Evolutionary conservation across 2,329 filamentous ascomycete genomes (phyloP).

Genomic region (Microascus cirrosus): DNA sequence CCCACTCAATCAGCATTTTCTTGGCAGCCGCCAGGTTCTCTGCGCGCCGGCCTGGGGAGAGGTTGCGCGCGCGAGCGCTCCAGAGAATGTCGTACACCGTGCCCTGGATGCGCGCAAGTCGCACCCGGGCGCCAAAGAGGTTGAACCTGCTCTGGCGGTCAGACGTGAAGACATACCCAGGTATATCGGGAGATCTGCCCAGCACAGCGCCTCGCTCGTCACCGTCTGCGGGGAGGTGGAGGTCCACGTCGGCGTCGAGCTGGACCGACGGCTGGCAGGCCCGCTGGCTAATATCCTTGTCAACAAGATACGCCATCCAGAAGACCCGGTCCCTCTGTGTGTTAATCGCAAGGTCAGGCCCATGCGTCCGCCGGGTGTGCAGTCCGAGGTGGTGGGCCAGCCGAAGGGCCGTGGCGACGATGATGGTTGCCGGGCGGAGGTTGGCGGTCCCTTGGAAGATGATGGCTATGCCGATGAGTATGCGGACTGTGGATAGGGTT

Average conservation of each 20-base stretch:
- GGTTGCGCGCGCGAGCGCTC: neutral
- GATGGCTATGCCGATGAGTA: slow-evolving; percentile 24
- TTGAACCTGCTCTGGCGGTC: slow-evolving; percentile 22
- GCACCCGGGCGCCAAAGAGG: slow-evolving; percentile 25
- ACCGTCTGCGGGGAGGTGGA: slow-evolving; percentile 19
- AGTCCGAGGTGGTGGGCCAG: slow-evolving; percentile 23
- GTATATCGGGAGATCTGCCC: slow-evolving; percentile 12
- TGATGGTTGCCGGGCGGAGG: slow-evolving; percentile 21
- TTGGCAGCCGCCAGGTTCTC: neutral
- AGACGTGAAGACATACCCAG: slow-evolving; percentile 20
- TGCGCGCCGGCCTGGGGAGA: neutral
- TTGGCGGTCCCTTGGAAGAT: slow-evolving; percentile 24
- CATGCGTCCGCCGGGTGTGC: slow-evolving; percentile 10
- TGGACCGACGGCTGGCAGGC: slow-evolving; percentile 25
- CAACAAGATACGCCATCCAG: slow-evolving; percentile 27
- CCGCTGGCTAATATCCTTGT: slow-evolving; percentile 27
- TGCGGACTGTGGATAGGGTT: slow-evolving; percentile 25
- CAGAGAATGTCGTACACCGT: slow-evolving; percentile 26
- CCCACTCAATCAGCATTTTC: neutral
- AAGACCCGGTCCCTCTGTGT: slow-evolving; percentile 24
- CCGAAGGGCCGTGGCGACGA: slow-evolving; percentile 25
- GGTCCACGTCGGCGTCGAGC: slow-evolving; percentile 26
- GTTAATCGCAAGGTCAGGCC: neutral
- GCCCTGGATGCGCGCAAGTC: slow-evolving; percentile 27
- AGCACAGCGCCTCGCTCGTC: slow-evolving; percentile 6